Base-by-base conservation (phyloP, 192 early-diverging fungal genomes). In the Coemansia sp. region DNA sequence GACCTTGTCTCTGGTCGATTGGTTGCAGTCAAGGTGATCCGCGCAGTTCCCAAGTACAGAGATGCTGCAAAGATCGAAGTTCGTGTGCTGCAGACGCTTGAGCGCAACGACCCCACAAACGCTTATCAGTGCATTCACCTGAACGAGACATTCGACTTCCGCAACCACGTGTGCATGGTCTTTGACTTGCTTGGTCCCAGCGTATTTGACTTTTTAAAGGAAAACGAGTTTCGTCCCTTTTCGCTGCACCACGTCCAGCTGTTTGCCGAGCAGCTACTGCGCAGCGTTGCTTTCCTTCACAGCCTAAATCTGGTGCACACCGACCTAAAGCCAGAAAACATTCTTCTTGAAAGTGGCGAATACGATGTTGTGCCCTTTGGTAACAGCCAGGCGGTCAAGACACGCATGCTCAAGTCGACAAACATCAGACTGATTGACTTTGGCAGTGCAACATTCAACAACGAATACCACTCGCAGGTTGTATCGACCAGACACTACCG, bases 161-260 rank as follows among this genome's bases (percentile, higher is more conserved):
- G 87, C 60, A 93, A 92, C 72, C 96, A 99, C 84, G 90, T 92
- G 9, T 99, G 96, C 84, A 99, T 99, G 94, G 94, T 97, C 35
- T 99, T 99, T 87, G 93, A 94, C 30, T 85, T 97, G 46, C 83
- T 96, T 13, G 88, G 88, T 8, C 87, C 90, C 37, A 91, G 89
- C 61, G 84, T 97, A 28, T 99, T 94, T 85, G 96, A 99, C 74
- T 99, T 92, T 79, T 74, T 99, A n/a, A 96, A 99, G 77, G 87
- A 89, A 49, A 95, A 95, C 75, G 70, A 88, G 30, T 97, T 96
- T 68, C 80, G 85, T 18, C 95, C 96, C 16, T 96, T 99, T 71
- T 91, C 93, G 37, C 70, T 89, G 20, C 69, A 83, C 63, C 94
- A 99, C 42, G 93, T 97, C 35, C 90, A 90, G 69, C 75, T 87